A percentile compares a stretch with the other conserved stretches of the same genome.
phyloP scores from a whole-genome alignment of 192 early-diverging fungal genomes.

The Linnemannia hyalina region DNA sequence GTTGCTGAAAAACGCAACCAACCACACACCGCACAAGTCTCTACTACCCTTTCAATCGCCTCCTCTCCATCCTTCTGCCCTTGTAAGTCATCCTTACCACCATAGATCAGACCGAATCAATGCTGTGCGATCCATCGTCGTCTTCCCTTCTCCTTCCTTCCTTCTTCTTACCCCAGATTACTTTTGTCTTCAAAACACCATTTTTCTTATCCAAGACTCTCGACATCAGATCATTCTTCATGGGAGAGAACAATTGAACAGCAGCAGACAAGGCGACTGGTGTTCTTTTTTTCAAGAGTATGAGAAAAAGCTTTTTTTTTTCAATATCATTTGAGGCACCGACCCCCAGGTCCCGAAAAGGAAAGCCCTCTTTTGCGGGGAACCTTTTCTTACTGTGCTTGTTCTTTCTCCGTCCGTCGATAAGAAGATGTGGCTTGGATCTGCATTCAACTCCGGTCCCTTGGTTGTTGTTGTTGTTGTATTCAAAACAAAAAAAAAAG shows the following conservation, averaged over 20 bases:
- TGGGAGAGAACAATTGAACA: conserved; percentile 6
- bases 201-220: neutral
- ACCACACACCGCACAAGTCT: no score
- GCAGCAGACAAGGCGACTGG: neutral
- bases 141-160: neutral
- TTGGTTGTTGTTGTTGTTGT: neutral
- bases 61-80: neutral
- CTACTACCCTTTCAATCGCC: neutral
- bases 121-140: neutral
- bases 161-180: neutral
- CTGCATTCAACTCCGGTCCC: neutral
- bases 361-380: conserved; percentile 47
- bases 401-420: neutral
- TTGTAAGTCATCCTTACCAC: neutral
- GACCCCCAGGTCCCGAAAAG: conserved; percentile 21
- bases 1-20: no score
- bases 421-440: neutral
- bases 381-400: neutral
- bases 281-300: neutral
- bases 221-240: neutral
- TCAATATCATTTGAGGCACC: neutral
- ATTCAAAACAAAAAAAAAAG: neutral
- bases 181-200: neutral
- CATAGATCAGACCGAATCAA: neutral
- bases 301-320: neutral